Conservation (phyloP, 768 basidiomycete genomes). For the Postia placenta region DNA sequence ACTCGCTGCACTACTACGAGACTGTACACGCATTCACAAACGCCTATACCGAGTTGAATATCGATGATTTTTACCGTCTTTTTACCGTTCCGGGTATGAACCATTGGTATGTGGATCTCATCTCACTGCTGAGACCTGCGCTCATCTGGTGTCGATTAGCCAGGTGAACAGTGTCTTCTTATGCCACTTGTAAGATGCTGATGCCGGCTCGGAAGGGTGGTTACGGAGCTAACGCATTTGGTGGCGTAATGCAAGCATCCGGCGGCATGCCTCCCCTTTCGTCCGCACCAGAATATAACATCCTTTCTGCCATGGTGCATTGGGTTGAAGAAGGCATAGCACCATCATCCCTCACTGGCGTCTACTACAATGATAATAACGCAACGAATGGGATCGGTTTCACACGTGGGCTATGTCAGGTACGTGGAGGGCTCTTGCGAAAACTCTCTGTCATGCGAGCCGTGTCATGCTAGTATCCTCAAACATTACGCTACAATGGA, state of each 20-base stretch:
- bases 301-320: slow-evolving; percentile 24
- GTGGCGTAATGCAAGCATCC: slow-evolving; percentile 17
- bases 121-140: background rate
- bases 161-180: background rate
- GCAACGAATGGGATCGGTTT: slow-evolving; percentile 15
- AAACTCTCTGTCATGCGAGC: background rate
- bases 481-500: background rate
- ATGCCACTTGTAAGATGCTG: background rate
- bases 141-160: no score
- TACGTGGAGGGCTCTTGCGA: slow-evolving; percentile 2
- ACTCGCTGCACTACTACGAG: slow-evolving; percentile 21
- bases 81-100: slow-evolving; percentile 28
- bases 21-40: slow-evolving; percentile 18
- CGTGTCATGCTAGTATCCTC: background rate
- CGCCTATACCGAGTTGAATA: slow-evolving; percentile 15
- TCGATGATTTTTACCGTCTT: slow-evolving; percentile 27
- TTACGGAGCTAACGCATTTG: slow-evolving; percentile 22
- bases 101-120: slow-evolving; percentile 22
- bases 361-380: slow-evolving; percentile 15
- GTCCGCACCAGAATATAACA: slow-evolving; percentile 9
- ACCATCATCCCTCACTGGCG: slow-evolving; percentile 19
- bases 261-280: slow-evolving; percentile 8
- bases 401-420: slow-evolving; percentile 16
- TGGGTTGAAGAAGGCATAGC: slow-evolving; percentile 29
- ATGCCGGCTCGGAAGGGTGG: slow-evolving; percentile 17